These are phyloP conservation scores for Penicillium griseofulvum DNA, from an alignment of 2,329 filamentous ascomycete species.

Conservation along the genomic window DNA sequence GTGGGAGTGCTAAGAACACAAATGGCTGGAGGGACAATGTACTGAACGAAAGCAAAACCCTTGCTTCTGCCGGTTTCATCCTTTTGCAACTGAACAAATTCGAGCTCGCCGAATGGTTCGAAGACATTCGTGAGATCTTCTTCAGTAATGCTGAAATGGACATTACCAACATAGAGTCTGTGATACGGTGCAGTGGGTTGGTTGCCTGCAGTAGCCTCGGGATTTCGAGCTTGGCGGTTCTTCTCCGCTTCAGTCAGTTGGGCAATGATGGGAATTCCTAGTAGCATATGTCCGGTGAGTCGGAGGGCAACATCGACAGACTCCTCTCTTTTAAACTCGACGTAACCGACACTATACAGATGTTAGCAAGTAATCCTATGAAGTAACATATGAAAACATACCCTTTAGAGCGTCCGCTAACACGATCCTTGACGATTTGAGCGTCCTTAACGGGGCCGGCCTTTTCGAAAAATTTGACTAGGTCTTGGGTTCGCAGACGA, in stretches of 20 bases:
- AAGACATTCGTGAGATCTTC: slow-evolving; percentile 94
- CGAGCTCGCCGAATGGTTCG: slow-evolving; percentile 94
- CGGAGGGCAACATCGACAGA: slow-evolving; percentile 90
- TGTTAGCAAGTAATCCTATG: slow-evolving; percentile 7
- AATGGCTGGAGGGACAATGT: slow-evolving; percentile 44
- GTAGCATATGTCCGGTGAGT: slow-evolving; percentile 96
- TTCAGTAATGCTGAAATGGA: slow-evolving; percentile 99
- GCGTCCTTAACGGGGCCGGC: slow-evolving; percentile 93
- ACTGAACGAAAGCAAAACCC: slow-evolving; percentile 99
- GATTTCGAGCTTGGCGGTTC: slow-evolving; percentile 89
- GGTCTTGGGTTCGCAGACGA: slow-evolving; percentile 83
- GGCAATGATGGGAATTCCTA: slow-evolving; percentile 98
- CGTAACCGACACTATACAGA: slow-evolving; percentile 80
- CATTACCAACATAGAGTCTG: slow-evolving; percentile 97
- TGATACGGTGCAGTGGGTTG: slow-evolving; percentile 91
- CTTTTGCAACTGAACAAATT: slow-evolving; percentile 96
- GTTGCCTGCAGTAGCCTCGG: slow-evolving; percentile 64
- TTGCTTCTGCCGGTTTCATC: slow-evolving; percentile 87
- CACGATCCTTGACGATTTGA: slow-evolving; percentile 96
- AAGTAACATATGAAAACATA: slow-evolving; percentile 48
- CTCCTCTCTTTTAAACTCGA: slow-evolving; percentile 97
- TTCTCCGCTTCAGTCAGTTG: slow-evolving; percentile 99
- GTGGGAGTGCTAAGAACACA: neutral
- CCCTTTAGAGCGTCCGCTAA: slow-evolving; percentile 97
- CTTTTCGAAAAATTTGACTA: slow-evolving; percentile 94